Evolutionary conservation across 257 asterid genomes (phyloP), one percentile per base, ranked within the genome.

Genomic region (Gentiana macrophylla): DNA sequence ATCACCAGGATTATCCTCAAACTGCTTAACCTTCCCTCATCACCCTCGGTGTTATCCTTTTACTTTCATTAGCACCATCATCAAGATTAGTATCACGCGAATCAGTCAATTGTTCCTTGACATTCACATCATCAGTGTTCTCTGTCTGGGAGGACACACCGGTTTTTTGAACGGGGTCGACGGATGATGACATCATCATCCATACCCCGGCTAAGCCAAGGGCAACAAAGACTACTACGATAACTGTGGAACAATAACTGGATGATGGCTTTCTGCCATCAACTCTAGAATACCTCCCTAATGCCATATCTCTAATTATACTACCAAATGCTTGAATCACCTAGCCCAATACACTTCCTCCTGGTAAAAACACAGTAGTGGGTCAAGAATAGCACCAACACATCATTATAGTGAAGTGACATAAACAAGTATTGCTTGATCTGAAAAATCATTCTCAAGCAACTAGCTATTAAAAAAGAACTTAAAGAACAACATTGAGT

Each of bases 131-230:
- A 63, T 53, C 74, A 64, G 73, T 81, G 67, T 33, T 75, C 75
- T 77, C 95, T 67, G 64, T 73, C 70, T 69, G 75, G 3, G 87
- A 70, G 57, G 77, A 41, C 34, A 74, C 73, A 33, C 75, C 92
- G 4, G 80, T 35, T 43, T 60, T 79, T 71, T 75, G 91, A 58
- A 67, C 81, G 47, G 95, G 94, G 63, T 74, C 89, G 12, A 84
- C 88, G 1, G 98, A 68, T 7, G 95, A 65, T 8, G 98, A 88
- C 7, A 85, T 83, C 90, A 80, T 78, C 97, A 92, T 81, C 99
- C 99, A 92, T 53, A 92, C 85, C 59, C 95, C 99, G 49, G 81
- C 95, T 54, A 88, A 64, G 70, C 97, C 85, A 59, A 92, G 83
- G 63, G 97, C 94, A 59, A 88, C 95, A 54, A 92, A 88, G 44